These are phyloP conservation scores for Trichosporon asahii DNA, from an alignment of 1,284 basidiomycete genomes.

Conservation along the genomic window DNA sequence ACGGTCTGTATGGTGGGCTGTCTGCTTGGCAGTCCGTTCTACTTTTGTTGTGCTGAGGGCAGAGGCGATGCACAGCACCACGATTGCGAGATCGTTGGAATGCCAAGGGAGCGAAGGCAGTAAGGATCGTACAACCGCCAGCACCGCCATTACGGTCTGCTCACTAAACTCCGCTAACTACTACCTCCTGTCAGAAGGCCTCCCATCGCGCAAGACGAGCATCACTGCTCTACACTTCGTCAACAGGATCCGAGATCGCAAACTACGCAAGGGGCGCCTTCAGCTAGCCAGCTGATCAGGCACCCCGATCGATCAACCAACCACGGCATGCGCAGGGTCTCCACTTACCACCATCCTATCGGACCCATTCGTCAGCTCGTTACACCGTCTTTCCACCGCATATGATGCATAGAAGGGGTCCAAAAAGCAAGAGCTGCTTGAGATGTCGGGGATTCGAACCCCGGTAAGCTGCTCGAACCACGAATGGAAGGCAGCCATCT, in stretches of 20 bases:
- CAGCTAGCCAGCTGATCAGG: not conserved
- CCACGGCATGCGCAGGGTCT: not conserved
- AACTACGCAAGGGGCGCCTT: not conserved
- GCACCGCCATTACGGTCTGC: no score
- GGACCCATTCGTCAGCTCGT: not conserved
- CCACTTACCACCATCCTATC: not conserved
- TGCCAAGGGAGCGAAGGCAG: not conserved
- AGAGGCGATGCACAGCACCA: not conserved
- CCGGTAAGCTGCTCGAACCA: slow-evolving; percentile 2
- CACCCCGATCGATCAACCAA: not conserved
- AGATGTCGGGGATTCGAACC: slow-evolving; percentile 8
- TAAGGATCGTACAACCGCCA: not conserved
- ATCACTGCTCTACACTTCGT: no score
- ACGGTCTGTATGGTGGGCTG: not conserved
- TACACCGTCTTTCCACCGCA: not conserved
- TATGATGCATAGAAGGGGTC: not conserved
- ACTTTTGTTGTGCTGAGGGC: not conserved
- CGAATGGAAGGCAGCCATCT: slow-evolving; percentile 5
- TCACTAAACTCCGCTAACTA: no score
- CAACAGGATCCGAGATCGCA: no score
- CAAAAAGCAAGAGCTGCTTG: not conserved
- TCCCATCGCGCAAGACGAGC: no score
- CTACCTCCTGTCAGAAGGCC: no score
- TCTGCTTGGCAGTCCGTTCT: not conserved
- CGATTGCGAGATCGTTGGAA: not conserved